phyloP scores from a whole-genome alignment of 2,329 filamentous ascomycete genomes.

The Trichoderma endophyticum region DNA sequence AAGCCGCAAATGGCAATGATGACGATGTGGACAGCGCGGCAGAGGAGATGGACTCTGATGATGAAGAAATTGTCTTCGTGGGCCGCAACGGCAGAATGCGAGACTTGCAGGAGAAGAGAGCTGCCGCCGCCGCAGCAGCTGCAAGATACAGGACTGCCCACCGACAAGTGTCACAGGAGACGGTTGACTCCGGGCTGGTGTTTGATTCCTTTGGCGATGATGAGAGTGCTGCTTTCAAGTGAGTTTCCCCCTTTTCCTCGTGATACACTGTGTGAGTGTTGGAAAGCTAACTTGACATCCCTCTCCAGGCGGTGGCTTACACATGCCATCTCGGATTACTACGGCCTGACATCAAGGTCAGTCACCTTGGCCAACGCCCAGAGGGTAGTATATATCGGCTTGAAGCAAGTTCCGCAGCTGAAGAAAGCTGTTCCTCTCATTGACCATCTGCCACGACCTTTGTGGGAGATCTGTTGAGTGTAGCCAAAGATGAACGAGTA shows the following conservation, averaged over 20 bases:
- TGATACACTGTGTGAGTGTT: neutral
- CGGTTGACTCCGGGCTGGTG: conserved; percentile 62
- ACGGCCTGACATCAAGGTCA: conserved; percentile 81
- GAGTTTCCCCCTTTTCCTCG: conserved; percentile 34
- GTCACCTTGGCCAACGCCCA: conserved; percentile 69
- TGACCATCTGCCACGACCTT: conserved; percentile 53
- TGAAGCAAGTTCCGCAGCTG: conserved; percentile 48
- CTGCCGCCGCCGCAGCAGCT: conserved; percentile 32
- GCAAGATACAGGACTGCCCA: conserved; percentile 48
- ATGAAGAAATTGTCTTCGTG: conserved; percentile 91
- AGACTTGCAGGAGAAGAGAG: conserved; percentile 37
- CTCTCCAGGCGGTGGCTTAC: conserved; percentile 76
- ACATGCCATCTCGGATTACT: conserved; percentile 88
- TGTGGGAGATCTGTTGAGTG: conserved; percentile 60
- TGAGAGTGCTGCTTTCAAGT: conserved; percentile 78
- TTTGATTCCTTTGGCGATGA: conserved; percentile 78
- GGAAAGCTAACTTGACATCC: neutral
- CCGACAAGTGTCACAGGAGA: conserved; percentile 56
- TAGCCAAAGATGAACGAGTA: neutral
- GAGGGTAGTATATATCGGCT: conserved; percentile 78
- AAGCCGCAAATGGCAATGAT: neutral
- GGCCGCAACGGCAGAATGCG: conserved; percentile 63
- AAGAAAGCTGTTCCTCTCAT: conserved; percentile 21
- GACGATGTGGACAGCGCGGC: conserved; percentile 29
- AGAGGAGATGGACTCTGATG: conserved; percentile 48